Evolutionary conservation across 2,329 filamentous ascomycete genomes (phyloP), one percentile per base, ranked within the genome.

Genomic region (Ceratocystiopsis sp.): DNA sequence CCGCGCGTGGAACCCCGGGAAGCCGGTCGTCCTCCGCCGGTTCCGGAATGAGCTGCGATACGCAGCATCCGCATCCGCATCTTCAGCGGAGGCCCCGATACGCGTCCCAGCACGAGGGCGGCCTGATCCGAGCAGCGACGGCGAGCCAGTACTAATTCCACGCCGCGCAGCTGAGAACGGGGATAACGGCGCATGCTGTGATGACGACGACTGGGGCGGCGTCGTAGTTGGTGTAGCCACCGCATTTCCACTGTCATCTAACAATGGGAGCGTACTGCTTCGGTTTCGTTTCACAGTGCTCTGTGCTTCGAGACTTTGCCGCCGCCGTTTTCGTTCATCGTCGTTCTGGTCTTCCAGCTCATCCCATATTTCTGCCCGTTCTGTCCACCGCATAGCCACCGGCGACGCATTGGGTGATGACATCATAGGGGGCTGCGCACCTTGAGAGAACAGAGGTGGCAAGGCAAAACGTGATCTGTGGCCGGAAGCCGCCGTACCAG

Each of bases 341-440:
- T 62, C 60, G 41, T 75, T 71, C 36, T 80, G 75, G 52, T 93
- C 86, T 54, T 91, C 80, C 14, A 94, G 68, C 57, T 93, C 85
- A 44, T 78, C 82, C 86, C 85, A 93, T 32, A 93, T 91, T 52
- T 91, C 83, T 34, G 76, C 77, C 1, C 75, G 73, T 55, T 91
- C 82, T 45, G 74, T 64, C 67, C 73, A 74, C 42, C 75, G 56
- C 14, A 29, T 2, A 8, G 25, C 25, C 2, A 29, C 25, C 25
- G 25, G 25, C 25, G 25, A 29, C 9, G 25, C 25, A 29, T 29
- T 29, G 10, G 25, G 25, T 10, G 25, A 29, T 8, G 25, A 29
- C 25, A 29, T 8, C 25, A 29, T 29, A 29, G 25, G 5, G 25
- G 25, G 25, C 25, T 29, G 25, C 2, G 25, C 25, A 29, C 25